Percentiles rank a stretch among this genome's conserved stretches.
Evolutionary conservation across 257 asterid genomes (phyloP).

Genomic region (Dorcoceras hygrometricum): DNA sequence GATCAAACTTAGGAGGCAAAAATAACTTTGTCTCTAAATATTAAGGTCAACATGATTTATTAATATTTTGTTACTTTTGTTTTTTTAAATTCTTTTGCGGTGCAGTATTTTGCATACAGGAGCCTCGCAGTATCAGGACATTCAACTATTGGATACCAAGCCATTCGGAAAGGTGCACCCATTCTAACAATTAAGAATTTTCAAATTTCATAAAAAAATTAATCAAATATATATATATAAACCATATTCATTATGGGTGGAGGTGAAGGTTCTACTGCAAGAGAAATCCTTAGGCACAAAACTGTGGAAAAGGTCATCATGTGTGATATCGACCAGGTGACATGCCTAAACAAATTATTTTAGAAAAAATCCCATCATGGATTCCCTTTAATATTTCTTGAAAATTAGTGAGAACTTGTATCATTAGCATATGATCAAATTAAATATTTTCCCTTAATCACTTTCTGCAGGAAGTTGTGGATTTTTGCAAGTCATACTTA

Average conservation of each 20-base stretch:
- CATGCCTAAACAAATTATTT: not conserved
- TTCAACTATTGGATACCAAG: slow-evolving; percentile 90
- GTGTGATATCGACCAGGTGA: slow-evolving; percentile 96
- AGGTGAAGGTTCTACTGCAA: slow-evolving; percentile 97
- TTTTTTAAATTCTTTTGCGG: not conserved
- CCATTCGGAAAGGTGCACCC: slow-evolving; percentile 78
- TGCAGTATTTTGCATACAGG: slow-evolving; percentile 89
- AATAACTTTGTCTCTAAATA: not conserved
- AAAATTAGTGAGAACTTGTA: not conserved
- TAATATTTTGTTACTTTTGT: not conserved
- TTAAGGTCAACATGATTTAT: not conserved
- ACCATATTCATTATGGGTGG: slow-evolving; percentile 94
- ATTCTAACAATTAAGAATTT: not conserved
- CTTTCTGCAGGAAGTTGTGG: slow-evolving; percentile 76
- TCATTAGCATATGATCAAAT: no score
- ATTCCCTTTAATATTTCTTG: not conserved
- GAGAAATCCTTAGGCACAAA: slow-evolving; percentile 79
- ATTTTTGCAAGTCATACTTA: slow-evolving; percentile 78
- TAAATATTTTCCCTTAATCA: no score
- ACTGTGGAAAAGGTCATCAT: slow-evolving; percentile 75
- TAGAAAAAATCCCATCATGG: not conserved
- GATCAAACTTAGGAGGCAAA: slow-evolving; percentile 5
- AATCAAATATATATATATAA: not conserved
- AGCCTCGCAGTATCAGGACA: slow-evolving; percentile 84
- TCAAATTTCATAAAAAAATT: not conserved